A percentile compares a stretch with the other conserved stretches of the same genome.
These are phyloP conservation scores for Clarireedia monteithiana DNA, from an alignment of 2,329 filamentous ascomycete species.

Conservation along the genomic window DNA sequence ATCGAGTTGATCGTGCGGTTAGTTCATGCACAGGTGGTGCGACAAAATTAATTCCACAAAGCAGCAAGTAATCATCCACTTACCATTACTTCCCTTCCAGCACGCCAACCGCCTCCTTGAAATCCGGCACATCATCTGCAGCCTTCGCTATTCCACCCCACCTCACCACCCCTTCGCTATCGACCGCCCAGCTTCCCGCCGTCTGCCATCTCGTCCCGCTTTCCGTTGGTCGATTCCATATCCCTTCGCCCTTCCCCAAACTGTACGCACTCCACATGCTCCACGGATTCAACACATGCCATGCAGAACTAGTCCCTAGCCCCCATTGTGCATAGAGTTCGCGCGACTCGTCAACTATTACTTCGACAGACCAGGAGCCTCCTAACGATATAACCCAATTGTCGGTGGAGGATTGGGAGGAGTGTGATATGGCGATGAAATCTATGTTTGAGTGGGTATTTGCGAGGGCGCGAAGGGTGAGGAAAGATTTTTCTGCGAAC, in stretches of 20 bases:
- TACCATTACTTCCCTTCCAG: not conserved
- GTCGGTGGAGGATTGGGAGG: constrained; percentile 46
- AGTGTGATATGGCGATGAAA: constrained; percentile 58
- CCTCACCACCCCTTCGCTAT: constrained; percentile 41
- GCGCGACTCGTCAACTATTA: constrained; percentile 53
- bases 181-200: constrained; percentile 55
- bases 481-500: constrained; percentile 57
- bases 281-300: constrained; percentile 54
- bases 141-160: constrained; percentile 42
- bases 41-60: too few species aligned
- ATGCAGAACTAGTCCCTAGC: constrained; percentile 47
- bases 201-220: constrained; percentile 64
- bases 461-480: constrained; percentile 44
- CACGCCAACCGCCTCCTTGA: constrained; percentile 34
- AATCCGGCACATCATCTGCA: constrained; percentile 47
- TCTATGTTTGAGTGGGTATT: constrained; percentile 40
- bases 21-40: too few species aligned
- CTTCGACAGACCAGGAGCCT: constrained; percentile 37
- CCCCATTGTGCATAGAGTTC: constrained; percentile 59
- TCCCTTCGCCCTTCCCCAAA: constrained; percentile 53
- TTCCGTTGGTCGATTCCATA: constrained; percentile 58
- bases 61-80: too few species aligned
- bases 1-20: too few species aligned
- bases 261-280: constrained; percentile 50
- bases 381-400: constrained; percentile 24